Base-by-base conservation (phyloP, 2,329 filamentous ascomycete species). In the Cytospora mali region DNA sequence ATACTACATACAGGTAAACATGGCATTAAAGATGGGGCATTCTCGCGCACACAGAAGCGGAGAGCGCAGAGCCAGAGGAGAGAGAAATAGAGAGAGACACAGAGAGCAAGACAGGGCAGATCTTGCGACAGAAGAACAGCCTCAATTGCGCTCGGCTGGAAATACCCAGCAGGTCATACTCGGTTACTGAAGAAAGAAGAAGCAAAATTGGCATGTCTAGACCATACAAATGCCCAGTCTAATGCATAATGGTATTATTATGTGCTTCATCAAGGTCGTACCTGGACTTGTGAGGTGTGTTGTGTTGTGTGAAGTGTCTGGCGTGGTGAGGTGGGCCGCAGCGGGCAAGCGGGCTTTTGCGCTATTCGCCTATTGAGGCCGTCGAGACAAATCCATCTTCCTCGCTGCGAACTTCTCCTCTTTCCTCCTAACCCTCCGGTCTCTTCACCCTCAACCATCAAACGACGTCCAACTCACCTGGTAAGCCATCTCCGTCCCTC, bases 361-460 rank as follows among this genome's bases (percentile, higher is more conserved):
- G 65, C 66, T 61, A 66, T 66, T 65, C 61, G 65, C 65, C 57
- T 56, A 42, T 42, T 66, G 60, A 54, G 64, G 66, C 58, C 57
- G 65, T 64, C 63, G 62, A 63, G 63, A 64, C 67, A 68, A 69
- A 69, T 66, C 68, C 66, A 67, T 68, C 66, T 58, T 67, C 64
- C 57, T 63, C 68, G 66, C 70, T 74, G 69, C 70, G 70, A 69
- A 68, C 67, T 65, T 73, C 71, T 70, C 71, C 71, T 70, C 66
- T 69, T 67, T 68, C 63, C 67, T 66, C 71, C 54, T 70, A 71
- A 68, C 70, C 68, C 68, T 67, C 69, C 63, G 65, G 70, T 69
- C 68, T 71, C 68, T 66, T 68, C 68, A 62, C 66, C 69, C 66
- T 54, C 68, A 65, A 62, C 66, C 70, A 70, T 72, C 70, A 68